Percentiles rank a stretch among this genome's conserved stretches.
These are phyloP conservation scores for Meyerozyma athensensis DNA, from an alignment of 1,139 yeast genomes.

Conservation along the genomic window DNA sequence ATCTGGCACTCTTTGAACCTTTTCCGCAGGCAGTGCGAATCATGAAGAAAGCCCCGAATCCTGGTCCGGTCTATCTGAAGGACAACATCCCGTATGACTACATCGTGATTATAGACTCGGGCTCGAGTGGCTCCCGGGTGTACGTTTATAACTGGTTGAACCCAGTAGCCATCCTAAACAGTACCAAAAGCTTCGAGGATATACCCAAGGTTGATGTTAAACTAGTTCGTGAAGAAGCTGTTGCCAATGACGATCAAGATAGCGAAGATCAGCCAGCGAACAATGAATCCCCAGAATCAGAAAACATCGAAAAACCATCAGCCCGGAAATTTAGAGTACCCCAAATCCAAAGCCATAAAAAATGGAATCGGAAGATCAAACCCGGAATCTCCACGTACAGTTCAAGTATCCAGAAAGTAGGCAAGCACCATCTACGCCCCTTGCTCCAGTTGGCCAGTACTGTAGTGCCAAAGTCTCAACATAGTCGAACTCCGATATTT, in stretches of 20 bases:
- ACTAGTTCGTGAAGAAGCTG: constrained; percentile 3
- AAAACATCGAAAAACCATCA: constrained; percentile 3
- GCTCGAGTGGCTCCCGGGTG: constrained; percentile 76
- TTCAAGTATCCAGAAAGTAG: constrained; percentile 48
- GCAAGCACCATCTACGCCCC: constrained; percentile 53
- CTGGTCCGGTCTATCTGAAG: constrained; percentile 28
- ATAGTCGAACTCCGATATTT: constrained; percentile 68
- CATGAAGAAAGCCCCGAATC: constrained; percentile 6
- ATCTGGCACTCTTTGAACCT: background rate
- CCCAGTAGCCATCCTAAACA: constrained; percentile 28
- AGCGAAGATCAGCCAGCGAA: background rate
- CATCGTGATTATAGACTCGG: constrained; percentile 74
- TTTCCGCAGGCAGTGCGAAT: constrained; percentile 1
- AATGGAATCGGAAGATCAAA: constrained; percentile 56
- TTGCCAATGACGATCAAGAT: background rate
- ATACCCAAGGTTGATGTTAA: background rate
- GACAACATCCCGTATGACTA: constrained; percentile 53
- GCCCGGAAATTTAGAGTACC: constrained; percentile 27
- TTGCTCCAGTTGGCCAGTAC: constrained; percentile 52
- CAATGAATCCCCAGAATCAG: background rate
- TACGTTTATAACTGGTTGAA: constrained; percentile 69
- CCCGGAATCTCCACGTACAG: constrained; percentile 68
- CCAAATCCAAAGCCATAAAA: constrained; percentile 35
- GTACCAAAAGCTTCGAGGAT: constrained; percentile 1
- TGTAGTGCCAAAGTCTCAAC: constrained; percentile 64